A percentile compares a stretch with the other conserved stretches of the same genome.
Evolutionary conservation across 2,329 filamentous ascomycete species (phyloP).

Genomic region (Diaporthe citrichinensis): DNA sequence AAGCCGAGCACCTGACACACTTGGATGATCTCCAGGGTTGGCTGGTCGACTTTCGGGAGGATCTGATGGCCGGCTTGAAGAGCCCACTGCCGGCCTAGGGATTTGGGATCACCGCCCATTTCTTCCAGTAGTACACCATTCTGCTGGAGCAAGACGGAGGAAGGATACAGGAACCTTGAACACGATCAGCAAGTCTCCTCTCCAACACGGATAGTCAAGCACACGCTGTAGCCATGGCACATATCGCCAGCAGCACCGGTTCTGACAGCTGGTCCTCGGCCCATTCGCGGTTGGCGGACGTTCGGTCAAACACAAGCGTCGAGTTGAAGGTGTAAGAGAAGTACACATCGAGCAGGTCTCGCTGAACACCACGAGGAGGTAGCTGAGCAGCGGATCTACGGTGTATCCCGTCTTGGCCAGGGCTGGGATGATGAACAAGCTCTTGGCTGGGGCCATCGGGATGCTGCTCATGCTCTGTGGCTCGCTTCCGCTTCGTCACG

Average conservation of each 20-base stretch:
- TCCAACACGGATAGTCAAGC: not conserved
- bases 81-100: not conserved
- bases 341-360: not conserved
- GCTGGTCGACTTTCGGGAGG: not conserved
- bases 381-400: not conserved
- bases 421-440: not conserved
- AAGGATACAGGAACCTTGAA: not conserved
- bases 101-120: not conserved
- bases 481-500: not conserved
- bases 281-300: not conserved
- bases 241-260: not conserved
- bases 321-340: not conserved
- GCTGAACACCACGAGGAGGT: not conserved
- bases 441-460: not conserved
- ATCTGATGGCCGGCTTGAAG: not conserved
- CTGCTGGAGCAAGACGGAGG: not conserved
- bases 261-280: not conserved
- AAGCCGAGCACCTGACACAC: not conserved
- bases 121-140: not conserved
- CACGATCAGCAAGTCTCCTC: not conserved
- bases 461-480: not conserved
- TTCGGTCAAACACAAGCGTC: not conserved
- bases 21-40: not conserved
- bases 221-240: not conserved
- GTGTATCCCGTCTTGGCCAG: not conserved